Evolutionary conservation across 345 rosid genomes (phyloP).

Genomic region (Rhizophora apiculata): DNA sequence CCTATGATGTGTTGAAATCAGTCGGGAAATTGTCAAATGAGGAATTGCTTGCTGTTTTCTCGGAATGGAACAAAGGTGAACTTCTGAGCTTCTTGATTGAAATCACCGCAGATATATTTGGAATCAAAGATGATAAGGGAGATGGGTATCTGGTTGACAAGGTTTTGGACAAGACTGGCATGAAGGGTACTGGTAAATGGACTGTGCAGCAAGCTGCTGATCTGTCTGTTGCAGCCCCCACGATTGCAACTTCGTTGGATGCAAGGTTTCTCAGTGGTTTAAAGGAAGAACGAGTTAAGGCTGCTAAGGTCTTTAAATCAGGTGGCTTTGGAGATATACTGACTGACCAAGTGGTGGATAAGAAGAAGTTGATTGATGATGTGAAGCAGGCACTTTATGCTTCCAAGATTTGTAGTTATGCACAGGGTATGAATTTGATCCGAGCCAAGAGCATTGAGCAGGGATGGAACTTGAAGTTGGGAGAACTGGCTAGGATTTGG

Average conservation of each 20-base stretch:
- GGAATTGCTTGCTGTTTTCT: constrained; percentile 62
- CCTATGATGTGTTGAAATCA: constrained; percentile 82
- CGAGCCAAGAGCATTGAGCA: constrained; percentile 85
- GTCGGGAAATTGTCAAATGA: constrained; percentile 88
- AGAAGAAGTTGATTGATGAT: constrained; percentile 70
- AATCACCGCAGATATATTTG: constrained; percentile 88
- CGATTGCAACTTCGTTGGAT: constrained; percentile 86
- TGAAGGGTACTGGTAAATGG: constrained; percentile 99
- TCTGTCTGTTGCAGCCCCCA: constrained; percentile 87
- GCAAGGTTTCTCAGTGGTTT: constrained; percentile 88
- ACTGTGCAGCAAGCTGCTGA: constrained; percentile 99
- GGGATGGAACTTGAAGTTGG: constrained; percentile 83
- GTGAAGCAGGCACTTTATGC: constrained; percentile 93
- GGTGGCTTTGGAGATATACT: constrained; percentile 69
- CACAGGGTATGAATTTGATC: constrained; percentile 96
- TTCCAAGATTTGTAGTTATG: constrained; percentile 92
- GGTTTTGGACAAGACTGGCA: constrained; percentile 93
- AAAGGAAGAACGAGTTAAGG: constrained; percentile 85
- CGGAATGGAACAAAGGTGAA: constrained; percentile 94
- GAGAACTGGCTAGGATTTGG: constrained; percentile 96
- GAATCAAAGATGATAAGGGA: constrained; percentile 77
- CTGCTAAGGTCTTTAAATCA: constrained; percentile 75
- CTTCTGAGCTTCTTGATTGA: constrained; percentile 92
- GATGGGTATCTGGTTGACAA: constrained; percentile 89
- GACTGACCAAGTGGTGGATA: constrained; percentile 63